Percentiles rank a stretch among this genome's conserved stretches.
Evolutionary conservation across 345 rosid species (phyloP).

Genomic region (Populus simonii): DNA sequence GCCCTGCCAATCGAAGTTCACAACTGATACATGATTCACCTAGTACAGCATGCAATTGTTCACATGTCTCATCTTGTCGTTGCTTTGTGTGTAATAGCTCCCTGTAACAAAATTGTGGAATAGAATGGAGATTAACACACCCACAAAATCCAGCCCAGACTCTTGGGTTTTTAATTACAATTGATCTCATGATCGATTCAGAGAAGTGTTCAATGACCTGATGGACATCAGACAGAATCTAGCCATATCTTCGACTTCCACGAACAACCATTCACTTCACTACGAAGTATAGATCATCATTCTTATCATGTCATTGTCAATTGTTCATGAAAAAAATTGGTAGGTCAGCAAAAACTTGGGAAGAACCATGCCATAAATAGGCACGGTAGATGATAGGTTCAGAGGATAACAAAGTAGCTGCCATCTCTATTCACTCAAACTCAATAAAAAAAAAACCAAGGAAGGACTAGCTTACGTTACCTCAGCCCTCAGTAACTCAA

Average conservation of each 20-base stretch:
- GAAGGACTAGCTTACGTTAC: background rate
- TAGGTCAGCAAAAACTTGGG: background rate
- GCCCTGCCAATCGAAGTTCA: slow-evolving; percentile 68
- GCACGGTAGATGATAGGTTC: background rate
- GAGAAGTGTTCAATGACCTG: background rate
- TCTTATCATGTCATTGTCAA: background rate
- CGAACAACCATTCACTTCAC: background rate
- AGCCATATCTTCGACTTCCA: background rate
- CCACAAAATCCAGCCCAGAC: background rate
- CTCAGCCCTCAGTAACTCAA: too few relatives aligned
- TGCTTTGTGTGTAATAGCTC: slow-evolving; percentile 61
- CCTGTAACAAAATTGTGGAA: slow-evolving; percentile 37
- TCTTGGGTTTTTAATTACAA: background rate
- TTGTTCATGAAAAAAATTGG: background rate
- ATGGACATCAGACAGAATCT: background rate
- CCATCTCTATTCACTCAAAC: too few relatives aligned
- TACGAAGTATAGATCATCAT: background rate
- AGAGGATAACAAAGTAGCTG: background rate
- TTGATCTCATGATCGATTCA: background rate
- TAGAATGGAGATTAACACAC: slow-evolving; percentile 6
- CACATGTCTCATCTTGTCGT: slow-evolving; percentile 53
- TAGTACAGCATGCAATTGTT: slow-evolving; percentile 60
- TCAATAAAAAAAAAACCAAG: too few relatives aligned
- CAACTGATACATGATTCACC: slow-evolving; percentile 76
- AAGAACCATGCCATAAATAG: background rate